Conservation (phyloP, 176 grass and related monocot genomes). For the Aegilops bicornis region DNA sequence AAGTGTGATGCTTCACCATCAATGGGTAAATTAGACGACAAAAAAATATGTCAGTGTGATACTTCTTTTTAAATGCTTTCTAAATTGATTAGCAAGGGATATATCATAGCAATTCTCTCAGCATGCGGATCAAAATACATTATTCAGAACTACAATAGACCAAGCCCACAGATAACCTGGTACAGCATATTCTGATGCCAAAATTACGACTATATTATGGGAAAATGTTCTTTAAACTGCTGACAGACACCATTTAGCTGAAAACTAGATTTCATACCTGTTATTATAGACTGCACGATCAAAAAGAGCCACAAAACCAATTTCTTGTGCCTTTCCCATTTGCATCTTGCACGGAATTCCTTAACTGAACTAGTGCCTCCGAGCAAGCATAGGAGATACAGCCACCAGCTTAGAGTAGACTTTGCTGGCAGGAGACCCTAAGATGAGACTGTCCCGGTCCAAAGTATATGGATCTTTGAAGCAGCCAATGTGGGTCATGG, state of each 20-base stretch:
- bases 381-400: slow-evolving; percentile 55
- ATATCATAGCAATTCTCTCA: too few relatives aligned
- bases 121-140: too few relatives aligned
- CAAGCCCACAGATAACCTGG: background rate
- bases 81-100: background rate
- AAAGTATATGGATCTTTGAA: slow-evolving; percentile 74
- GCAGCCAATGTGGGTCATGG: slow-evolving; percentile 69
- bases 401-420: slow-evolving; percentile 83
- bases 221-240: background rate
- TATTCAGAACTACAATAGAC: background rate
- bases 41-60: too few relatives aligned
- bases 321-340: too few relatives aligned
- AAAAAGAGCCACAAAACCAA: slow-evolving; percentile 24
- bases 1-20: background rate
- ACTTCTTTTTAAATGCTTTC: background rate
- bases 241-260: background rate
- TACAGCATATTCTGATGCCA: slow-evolving; percentile 1
- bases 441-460: slow-evolving; percentile 70
- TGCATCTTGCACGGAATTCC: too few relatives aligned
- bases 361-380: slow-evolving; percentile 27
- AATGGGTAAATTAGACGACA: background rate
- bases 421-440: slow-evolving; percentile 71
- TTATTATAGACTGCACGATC: background rate
- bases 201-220: background rate
- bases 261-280: background rate